These are phyloP conservation scores for Fusarium sp. DNA, from an alignment of 2,329 filamentous ascomycete species.

Conservation along the genomic window DNA sequence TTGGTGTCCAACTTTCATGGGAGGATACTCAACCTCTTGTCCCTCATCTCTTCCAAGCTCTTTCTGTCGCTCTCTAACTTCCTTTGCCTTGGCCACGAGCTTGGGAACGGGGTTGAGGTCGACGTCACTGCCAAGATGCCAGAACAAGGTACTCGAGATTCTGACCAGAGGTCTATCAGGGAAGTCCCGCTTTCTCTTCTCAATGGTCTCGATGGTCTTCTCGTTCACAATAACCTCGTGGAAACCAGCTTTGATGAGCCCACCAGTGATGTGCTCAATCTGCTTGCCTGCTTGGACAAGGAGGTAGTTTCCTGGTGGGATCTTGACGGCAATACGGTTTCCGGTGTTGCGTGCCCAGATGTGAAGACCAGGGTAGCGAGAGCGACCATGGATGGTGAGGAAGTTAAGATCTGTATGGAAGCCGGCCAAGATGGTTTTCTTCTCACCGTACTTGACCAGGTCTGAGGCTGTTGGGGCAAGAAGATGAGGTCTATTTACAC, in stretches of 20 bases:
- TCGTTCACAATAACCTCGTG: slow-evolving; percentile 70
- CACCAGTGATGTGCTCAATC: slow-evolving; percentile 68
- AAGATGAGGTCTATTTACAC: slow-evolving; percentile 60
- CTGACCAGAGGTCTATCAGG: slow-evolving; percentile 63
- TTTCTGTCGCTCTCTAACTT: slow-evolving; percentile 57
- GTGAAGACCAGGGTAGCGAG: slow-evolving; percentile 68
- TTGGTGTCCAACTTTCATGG: slow-evolving; percentile 68
- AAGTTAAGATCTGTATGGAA: slow-evolving; percentile 74
- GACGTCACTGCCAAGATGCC: slow-evolving; percentile 66
- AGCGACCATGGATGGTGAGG: slow-evolving; percentile 71
- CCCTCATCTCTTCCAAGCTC: slow-evolving; percentile 64
- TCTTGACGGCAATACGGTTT: slow-evolving; percentile 65
- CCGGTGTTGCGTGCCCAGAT: slow-evolving; percentile 73
- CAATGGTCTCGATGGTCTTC: slow-evolving; percentile 58
- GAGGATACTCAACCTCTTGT: slow-evolving; percentile 55
- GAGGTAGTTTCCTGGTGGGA: slow-evolving; percentile 65
- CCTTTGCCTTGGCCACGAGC: slow-evolving; percentile 56
- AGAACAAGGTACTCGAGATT: slow-evolving; percentile 70
- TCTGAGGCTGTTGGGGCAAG: slow-evolving; percentile 70
- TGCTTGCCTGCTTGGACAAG: slow-evolving; percentile 71
- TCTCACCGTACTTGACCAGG: slow-evolving; percentile 60
- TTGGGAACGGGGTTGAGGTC: slow-evolving; percentile 62
- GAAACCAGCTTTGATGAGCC: slow-evolving; percentile 68
- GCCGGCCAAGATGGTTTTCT: slow-evolving; percentile 68
- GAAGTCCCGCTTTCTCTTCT: slow-evolving; percentile 50